Percentiles rank a stretch among this genome's conserved stretches.
phyloP scores from a whole-genome alignment of 768 basidiomycete species.

The Termitomyces sp. region DNA sequence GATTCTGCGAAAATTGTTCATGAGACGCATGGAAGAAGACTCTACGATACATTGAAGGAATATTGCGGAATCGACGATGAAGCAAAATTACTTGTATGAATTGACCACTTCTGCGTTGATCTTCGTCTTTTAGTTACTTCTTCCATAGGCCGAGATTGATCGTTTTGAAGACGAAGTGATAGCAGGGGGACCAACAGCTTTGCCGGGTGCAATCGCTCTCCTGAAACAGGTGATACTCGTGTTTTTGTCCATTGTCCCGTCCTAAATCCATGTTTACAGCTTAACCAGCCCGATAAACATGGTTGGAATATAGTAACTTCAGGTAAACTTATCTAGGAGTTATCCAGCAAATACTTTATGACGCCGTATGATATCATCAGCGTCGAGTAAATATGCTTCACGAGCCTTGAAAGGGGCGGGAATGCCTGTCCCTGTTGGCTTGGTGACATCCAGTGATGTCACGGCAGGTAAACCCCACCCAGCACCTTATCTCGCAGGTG shows the following conservation, averaged over 20 bases:
- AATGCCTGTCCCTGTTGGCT: conserved; percentile 54
- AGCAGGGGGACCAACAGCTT: conserved; percentile 50
- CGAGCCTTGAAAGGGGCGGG: conserved; percentile 61
- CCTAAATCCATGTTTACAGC: conserved; percentile 17
- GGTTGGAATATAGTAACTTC: conserved; percentile 87
- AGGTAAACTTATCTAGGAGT: conserved; percentile 31
- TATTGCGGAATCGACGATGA: conserved; percentile 61
- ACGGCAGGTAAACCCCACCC: conserved; percentile 81
- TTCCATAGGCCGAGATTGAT: conserved; percentile 54
- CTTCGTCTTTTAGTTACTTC: neutral
- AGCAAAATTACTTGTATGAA: conserved; percentile 46
- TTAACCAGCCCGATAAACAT: conserved; percentile 22
- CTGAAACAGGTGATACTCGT: conserved; percentile 43
- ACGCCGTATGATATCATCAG: conserved; percentile 28
- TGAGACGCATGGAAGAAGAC: conserved; percentile 69
- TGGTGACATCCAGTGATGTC: conserved; percentile 74
- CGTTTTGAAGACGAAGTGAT: conserved; percentile 79
- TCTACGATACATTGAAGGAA: conserved; percentile 70
- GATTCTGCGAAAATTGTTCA: conserved; percentile 43
- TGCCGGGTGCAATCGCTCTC: conserved; percentile 62
- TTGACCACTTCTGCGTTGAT: neutral
- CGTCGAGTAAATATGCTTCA: conserved; percentile 68
- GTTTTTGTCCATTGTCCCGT: neutral
- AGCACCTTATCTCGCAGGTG: conserved; percentile 81
- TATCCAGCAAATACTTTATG: neutral